Evolutionary conservation across 305 asterid species (phyloP), one percentile per base, ranked within the genome.

Genomic region (Fraxinus greggii): DNA sequence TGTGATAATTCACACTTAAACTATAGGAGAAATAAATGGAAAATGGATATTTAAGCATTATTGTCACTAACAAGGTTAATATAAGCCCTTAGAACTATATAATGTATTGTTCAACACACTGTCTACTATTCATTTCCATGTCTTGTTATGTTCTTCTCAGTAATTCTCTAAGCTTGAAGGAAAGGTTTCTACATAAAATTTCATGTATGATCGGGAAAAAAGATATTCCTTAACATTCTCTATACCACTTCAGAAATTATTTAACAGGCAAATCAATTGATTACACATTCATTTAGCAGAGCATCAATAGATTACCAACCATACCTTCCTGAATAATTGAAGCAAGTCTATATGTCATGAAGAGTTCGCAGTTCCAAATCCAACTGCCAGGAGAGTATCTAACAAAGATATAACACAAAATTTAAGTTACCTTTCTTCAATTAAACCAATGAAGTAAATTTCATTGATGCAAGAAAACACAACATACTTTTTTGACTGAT

Each of bases 261-360:
- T n/a, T 45, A 65, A 48, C 82, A 31, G 29, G 54, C 19, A 48
- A 80, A 28, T 78, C 76, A 79, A 79, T 23, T 79, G 40, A 81
- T 32, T 72, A 38, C 63, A 63, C 36, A 78, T 77, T 79, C 79
- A 5, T 48, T 40, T 72, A 80, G 28, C 79, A 74, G 75, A 81
- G 81, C 72, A 83, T 73, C 79, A 78, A 80, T 15, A 74, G 84
- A 77, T 54, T 19, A 48, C 61, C 72, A 67, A 78, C 76, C 83
- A 79, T 96, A 96, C 99, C 98, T 96, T 75, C 85, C 97, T 31
- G 99, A 90, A 91, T 87, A 94, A 81, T 92, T 97, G 82, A 96
- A 94, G 95, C 99, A 96, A 72, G 97, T 93, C 85, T 96, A 96
- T 84, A 86, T 90, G 83, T 96, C 97, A 82, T 94, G 94, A 88